phyloP scores from a whole-genome alignment of 306 rosid species.

The Begonia fuchsioides region DNA sequence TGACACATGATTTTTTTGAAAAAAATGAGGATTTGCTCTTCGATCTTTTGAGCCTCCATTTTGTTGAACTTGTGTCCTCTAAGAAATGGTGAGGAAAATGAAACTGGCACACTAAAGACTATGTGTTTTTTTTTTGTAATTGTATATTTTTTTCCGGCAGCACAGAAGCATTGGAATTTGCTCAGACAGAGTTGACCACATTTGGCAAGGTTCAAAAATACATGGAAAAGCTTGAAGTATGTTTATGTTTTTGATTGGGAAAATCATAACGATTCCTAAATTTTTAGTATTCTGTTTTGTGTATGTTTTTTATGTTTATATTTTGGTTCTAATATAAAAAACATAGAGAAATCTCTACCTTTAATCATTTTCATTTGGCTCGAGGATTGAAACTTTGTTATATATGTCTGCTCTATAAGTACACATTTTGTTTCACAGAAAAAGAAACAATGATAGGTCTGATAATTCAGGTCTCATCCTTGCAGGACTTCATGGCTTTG shows the following conservation, averaged over 20 bases:
- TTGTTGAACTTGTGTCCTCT: slow-evolving; percentile 71
- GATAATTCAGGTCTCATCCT: background rate
- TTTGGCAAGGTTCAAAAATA: slow-evolving; percentile 57
- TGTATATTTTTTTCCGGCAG: slow-evolving; percentile 47
- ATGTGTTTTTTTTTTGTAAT: slow-evolving; percentile 7
- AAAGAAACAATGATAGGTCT: background rate
- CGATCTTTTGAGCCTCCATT: slow-evolving; percentile 87
- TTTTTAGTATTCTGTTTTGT: background rate
- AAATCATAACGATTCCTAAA: slow-evolving; percentile 1
- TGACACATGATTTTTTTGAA: slow-evolving; percentile 52
- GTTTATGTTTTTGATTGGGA: slow-evolving; percentile 7
- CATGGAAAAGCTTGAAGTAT: slow-evolving; percentile 51
- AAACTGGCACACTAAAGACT: background rate
- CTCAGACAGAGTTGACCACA: slow-evolving; percentile 58
- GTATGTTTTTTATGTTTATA: too few relatives aligned
- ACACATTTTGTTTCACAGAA: too few relatives aligned
- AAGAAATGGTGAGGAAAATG: slow-evolving; percentile 54
- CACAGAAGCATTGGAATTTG: slow-evolving; percentile 91
- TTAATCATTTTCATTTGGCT: too few relatives aligned
- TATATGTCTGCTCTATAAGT: too few relatives aligned
- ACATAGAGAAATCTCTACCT: too few relatives aligned
- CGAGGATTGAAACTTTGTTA: too few relatives aligned
- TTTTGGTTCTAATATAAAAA: too few relatives aligned
- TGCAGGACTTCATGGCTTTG: slow-evolving; percentile 74
- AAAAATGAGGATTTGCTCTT: slow-evolving; percentile 66